phyloP scores from a whole-genome alignment of 2,329 filamentous ascomycete species.

The Fusarium sp. region DNA sequence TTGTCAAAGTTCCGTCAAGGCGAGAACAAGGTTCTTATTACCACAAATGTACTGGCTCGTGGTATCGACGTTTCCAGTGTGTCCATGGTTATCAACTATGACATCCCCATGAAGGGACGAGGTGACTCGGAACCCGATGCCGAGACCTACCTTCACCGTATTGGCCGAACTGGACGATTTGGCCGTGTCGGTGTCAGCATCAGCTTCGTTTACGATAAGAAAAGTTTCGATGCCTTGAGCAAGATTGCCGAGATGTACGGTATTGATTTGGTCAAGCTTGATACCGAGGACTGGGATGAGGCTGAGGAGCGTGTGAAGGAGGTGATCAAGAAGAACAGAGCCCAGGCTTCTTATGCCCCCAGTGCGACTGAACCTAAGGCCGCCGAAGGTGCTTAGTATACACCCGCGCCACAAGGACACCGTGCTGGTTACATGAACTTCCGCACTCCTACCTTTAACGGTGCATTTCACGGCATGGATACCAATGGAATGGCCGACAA shows the following conservation, averaged over 20 bases:
- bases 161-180: constrained; percentile 95
- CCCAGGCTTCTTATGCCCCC: constrained; percentile 65
- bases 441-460: constrained; percentile 10
- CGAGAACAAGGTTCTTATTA: constrained; percentile 94
- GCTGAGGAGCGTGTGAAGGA: constrained; percentile 85
- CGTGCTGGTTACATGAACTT: constrained; percentile 10
- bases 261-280: constrained; percentile 82
- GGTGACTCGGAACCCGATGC: constrained; percentile 87
- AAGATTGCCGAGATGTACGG: constrained; percentile 84
- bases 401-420: constrained; percentile 26
- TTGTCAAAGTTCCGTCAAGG: constrained; percentile 89
- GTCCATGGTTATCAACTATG: constrained; percentile 99
- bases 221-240: constrained; percentile 81
- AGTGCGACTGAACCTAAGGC: constrained; percentile 54
- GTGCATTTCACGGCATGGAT: constrained; percentile 7
- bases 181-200: constrained; percentile 96
- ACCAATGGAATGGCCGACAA: neutral
- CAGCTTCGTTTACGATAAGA: constrained; percentile 89
- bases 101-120: constrained; percentile 79
- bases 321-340: constrained; percentile 78
- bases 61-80: constrained; percentile 93
- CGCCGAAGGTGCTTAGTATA: constrained; percentile 47
- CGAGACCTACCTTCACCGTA: constrained; percentile 97
- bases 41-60: constrained; percentile 94
- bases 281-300: constrained; percentile 89